Conservation (phyloP, 2,329 filamentous ascomycete genomes). For the Echinosphaeria canescens region DNA sequence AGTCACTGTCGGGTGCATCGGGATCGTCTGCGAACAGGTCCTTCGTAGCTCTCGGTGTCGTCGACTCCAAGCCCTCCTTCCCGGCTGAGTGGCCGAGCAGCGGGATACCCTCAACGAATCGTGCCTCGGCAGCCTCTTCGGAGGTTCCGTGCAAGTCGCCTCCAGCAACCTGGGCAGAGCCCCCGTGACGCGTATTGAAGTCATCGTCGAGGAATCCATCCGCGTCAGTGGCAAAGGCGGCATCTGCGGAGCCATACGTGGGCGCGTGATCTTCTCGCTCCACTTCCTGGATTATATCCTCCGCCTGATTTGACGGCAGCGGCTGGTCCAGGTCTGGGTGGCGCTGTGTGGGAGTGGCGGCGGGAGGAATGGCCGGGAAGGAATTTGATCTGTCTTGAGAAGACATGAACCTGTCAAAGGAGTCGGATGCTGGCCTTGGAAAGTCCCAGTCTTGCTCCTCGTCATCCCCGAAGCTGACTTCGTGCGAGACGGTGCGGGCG, state of each 20-base stretch:
- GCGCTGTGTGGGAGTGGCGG: too few species aligned
- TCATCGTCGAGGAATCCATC: conserved; percentile 4
- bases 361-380: conserved; percentile 32
- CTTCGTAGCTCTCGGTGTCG: too few species aligned
- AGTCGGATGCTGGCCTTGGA: conserved; percentile 27
- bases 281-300: conserved; percentile 27
- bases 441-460: conserved; percentile 34
- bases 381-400: conserved; percentile 37
- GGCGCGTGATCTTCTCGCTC: conserved; percentile 24
- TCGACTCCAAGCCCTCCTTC: conserved; percentile 4
- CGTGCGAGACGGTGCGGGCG: conserved; percentile 39
- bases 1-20: too few species aligned
- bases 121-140: conserved; percentile 26
- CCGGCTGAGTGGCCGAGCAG: conserved; percentile 28
- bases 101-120: conserved; percentile 50
- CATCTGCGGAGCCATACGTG: conserved; percentile 9
- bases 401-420: conserved; percentile 37
- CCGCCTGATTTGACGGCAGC: conserved; percentile 25
- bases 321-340: conserved; percentile 15
- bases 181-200: conserved; percentile 3
- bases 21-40: too few species aligned
- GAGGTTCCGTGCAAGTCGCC: conserved; percentile 17
- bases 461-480: conserved; percentile 36
- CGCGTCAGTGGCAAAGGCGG: conserved; percentile 2
- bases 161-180: conserved; percentile 16